A percentile compares a stretch with the other conserved stretches of the same genome.
phyloP scores from a whole-genome alignment of 768 basidiomycete species.

The Lenzites betulinus region DNA sequence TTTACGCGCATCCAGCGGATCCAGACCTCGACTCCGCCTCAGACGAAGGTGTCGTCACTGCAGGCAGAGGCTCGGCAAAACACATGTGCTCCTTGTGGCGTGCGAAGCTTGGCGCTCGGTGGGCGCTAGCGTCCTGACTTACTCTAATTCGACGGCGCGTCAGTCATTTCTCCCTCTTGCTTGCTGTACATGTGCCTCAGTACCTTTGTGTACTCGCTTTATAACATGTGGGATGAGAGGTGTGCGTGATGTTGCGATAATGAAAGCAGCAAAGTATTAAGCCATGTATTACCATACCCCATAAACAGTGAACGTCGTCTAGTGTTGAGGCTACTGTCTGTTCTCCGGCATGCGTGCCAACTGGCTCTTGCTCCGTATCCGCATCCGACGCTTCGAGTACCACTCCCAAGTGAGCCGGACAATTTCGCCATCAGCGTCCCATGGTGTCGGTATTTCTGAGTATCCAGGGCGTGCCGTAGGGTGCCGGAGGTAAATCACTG shows the following conservation, averaged over 20 bases:
- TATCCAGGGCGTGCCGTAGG: conserved; percentile 96
- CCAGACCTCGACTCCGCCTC: too few species aligned
- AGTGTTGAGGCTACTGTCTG: conserved; percentile 36
- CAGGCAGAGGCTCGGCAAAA: neutral
- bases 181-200: too few species aligned
- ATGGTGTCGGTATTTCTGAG: conserved; percentile 94
- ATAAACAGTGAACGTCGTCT: conserved; percentile 8
- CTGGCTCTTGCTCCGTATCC: conserved; percentile 66
- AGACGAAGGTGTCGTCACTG: too few species aligned
- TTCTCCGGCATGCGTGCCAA: conserved; percentile 68
- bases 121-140: too few species aligned
- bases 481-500: conserved; percentile 90
- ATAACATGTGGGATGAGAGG: conserved; percentile 7
- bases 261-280: conserved; percentile 15
- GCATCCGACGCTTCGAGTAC: conserved; percentile 74
- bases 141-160: too few species aligned
- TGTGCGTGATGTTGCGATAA: neutral
- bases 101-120: neutral
- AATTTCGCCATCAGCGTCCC: conserved; percentile 92
- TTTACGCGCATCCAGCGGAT: too few species aligned
- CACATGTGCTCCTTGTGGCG: neutral
- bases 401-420: conserved; percentile 96
- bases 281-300: conserved; percentile 20
- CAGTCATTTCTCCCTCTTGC: too few species aligned
- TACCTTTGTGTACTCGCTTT: too few species aligned